A percentile compares a stretch with the other conserved stretches of the same genome.
Conservation (phyloP, 1,284 basidiomycete genomes). For the Tetrapyrgos nigripes region DNA sequence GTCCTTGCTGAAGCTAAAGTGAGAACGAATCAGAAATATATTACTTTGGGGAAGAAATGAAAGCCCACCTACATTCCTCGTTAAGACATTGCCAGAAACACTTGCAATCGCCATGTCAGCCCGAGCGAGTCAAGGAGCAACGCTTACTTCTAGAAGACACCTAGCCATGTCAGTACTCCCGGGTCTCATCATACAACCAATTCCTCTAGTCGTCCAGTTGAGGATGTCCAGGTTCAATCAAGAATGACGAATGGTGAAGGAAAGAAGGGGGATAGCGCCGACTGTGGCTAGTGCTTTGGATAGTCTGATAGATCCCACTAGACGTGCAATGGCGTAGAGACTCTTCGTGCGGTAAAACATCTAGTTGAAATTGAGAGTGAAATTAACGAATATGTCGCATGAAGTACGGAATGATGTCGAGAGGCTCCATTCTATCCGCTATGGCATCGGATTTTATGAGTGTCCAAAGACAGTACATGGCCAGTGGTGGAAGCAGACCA, state of each 20-base stretch:
- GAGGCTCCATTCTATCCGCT: constrained; percentile 24
- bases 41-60: not conserved
- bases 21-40: constrained; percentile 23
- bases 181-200: constrained; percentile 34
- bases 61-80: constrained; percentile 28
- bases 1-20: constrained; percentile 13
- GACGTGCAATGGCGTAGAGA: constrained; percentile 27
- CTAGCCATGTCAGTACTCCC: constrained; percentile 31
- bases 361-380: not conserved
- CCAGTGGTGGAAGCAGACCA: constrained; percentile 20
- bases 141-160: constrained; percentile 26
- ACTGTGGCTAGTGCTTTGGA: constrained; percentile 27
- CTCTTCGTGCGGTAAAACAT: no score
- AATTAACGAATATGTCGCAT: constrained; percentile 17
- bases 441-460: constrained; percentile 27
- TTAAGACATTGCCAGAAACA: constrained; percentile 32
- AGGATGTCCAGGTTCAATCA: constrained; percentile 26
- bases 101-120: constrained; percentile 30
- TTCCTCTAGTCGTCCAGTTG: constrained; percentile 26
- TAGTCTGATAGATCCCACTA: constrained; percentile 31
- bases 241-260: constrained; percentile 23
- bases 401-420: constrained; percentile 7
- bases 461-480: constrained; percentile 29
- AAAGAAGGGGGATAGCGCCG: constrained; percentile 24
- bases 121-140: constrained; percentile 29